Base-by-base conservation (phyloP, 352 stramenopile genomes). In the Globisporangium acanthophoron region DNA sequence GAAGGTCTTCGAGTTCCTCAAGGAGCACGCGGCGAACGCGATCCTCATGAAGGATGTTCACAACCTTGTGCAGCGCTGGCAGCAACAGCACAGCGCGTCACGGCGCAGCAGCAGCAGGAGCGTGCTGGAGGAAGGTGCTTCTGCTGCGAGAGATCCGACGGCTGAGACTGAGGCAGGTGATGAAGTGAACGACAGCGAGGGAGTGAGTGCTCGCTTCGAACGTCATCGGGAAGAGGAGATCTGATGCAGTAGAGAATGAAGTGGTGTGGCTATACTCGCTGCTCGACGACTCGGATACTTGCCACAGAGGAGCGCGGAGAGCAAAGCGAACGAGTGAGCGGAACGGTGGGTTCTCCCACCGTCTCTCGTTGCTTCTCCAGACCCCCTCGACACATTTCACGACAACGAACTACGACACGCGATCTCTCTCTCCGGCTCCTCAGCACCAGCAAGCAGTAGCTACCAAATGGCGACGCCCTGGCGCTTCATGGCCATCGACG, bases 41-140 rank as follows among this genome's bases (percentile, higher is more conserved):
- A 73, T 92, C 33, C 58, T 87, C 15, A 92, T 92, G 81, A 92
- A 92, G 49, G 81, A 92, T 54, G 73, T 92, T 12, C 81, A 92
- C 62, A 92, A 92, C 41, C 74, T 90, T 18, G 78, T 88, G 49
- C 76, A 87, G 58, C 65, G 74, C 11, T 92, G 81, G 81, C 80
- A 90, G 60, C 58, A 76, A 21, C 66, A 73, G 60, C 44, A 59
- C 13, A 29, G 52, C 44, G 44, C 9, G 57, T 59, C 35, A 12
- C 43, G 11, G 35, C 7, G 18, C 8, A 61, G 20, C 27, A 54
- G 7, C 21, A 35, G 50, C 9, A 39, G 27, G 3, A 47, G 33
- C 1, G 52, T 40, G 1, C 15, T 33, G 15, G 35, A 18, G 20
- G 37, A 59, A 0, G 8, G 27, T 7, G 24, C 9, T 13, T 43